Conservation (phyloP, 345 rosid genomes). For the Reutealis trisperma region DNA sequence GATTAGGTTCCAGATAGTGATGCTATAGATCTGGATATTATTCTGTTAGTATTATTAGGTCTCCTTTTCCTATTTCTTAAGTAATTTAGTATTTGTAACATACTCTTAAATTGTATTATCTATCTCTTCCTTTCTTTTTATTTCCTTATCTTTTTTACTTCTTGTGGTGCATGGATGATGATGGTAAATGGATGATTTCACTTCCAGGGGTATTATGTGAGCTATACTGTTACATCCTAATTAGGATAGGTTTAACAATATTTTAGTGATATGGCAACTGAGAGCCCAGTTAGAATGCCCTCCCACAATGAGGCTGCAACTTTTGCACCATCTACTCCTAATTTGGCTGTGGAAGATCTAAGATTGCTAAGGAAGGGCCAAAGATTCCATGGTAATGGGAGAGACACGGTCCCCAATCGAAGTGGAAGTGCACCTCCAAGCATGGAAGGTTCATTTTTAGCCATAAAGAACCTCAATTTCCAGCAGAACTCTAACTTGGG, state of each 20-base stretch:
- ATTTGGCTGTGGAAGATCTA: constrained; percentile 31
- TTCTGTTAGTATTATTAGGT: neutral
- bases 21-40: neutral
- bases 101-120: neutral
- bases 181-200: constrained; percentile 3
- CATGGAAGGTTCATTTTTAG: constrained; percentile 60
- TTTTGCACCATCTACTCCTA: constrained; percentile 31
- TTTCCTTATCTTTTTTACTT: neutral
- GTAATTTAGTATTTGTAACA: too few relatives aligned
- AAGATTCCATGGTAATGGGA: constrained; percentile 25
- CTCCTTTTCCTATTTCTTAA: neutral
- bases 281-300: constrained; percentile 56
- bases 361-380: constrained; percentile 24
- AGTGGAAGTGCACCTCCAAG: constrained; percentile 71
- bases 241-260: neutral
- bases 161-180: neutral
- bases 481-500: constrained; percentile 31
- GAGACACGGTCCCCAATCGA: constrained; percentile 43
- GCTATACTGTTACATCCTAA: neutral
- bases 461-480: constrained; percentile 43
- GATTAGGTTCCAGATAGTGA: neutral
- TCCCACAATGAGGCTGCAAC: constrained; percentile 25
- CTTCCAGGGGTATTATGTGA: constrained; percentile 10
- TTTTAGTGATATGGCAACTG: constrained; percentile 48
- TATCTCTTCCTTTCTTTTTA: neutral